Conservation (phyloP, 2,329 filamentous ascomycete genomes). For the Colletotrichum viniferum region DNA sequence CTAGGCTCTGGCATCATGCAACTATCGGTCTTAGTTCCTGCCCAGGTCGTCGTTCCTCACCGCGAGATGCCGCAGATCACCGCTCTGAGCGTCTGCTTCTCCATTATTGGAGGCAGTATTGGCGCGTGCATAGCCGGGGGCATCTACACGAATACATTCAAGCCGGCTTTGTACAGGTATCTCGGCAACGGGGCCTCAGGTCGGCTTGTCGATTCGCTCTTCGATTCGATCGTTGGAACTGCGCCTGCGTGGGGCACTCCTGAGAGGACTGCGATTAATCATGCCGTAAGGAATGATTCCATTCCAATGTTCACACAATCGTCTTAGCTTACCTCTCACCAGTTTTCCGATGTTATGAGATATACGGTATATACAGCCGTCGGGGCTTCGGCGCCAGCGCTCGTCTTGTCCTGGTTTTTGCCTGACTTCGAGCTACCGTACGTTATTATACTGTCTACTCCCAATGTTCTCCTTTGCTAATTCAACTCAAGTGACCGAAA, state of each 20-base stretch:
- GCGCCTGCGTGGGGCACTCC: constrained; percentile 10
- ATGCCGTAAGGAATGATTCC: neutral
- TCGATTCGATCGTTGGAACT: constrained; percentile 1
- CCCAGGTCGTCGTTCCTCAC: constrained; percentile 28
- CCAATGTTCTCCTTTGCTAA: neutral
- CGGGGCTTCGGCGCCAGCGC: constrained; percentile 2
- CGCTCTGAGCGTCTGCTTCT: constrained; percentile 33
- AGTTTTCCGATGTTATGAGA: constrained; percentile 13
- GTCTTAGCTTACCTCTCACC: neutral
- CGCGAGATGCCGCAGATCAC: constrained; percentile 35
- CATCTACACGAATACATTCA: constrained; percentile 38
- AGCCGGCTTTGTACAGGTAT: neutral
- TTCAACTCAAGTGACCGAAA: neutral
- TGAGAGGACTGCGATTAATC: constrained; percentile 1
- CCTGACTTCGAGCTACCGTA: constrained; percentile 6
- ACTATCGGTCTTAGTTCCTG: constrained; percentile 35
- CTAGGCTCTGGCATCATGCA: constrained; percentile 29
- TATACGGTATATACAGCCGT: constrained; percentile 3
- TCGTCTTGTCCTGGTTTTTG: constrained; percentile 1
- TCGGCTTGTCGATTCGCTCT: neutral
- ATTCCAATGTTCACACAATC: no score
- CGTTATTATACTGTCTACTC: neutral
- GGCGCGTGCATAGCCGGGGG: constrained; percentile 33
- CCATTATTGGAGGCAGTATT: constrained; percentile 33
- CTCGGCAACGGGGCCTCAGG: neutral